Base-by-base conservation (phyloP, 73 alveolate species). In the Tetrahymena malaccensis region DNA sequence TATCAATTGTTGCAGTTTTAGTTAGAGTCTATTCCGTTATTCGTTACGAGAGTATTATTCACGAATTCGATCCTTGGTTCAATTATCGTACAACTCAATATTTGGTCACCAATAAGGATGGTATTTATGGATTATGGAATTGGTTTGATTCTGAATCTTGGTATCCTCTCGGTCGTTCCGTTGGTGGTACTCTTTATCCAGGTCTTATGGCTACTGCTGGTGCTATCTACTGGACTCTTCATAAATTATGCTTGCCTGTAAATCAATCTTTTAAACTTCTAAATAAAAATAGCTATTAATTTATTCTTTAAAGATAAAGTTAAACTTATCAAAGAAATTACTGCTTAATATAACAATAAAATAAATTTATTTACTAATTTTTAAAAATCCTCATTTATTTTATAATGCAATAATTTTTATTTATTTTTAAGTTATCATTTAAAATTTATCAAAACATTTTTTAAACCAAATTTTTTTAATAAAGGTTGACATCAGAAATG, bases 51-150 rank as follows among this genome's bases (percentile, higher is more conserved):
- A 96, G 98, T 33, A 98, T 98, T 94, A 99, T 99, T 94, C 99
- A 99, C 97, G 99, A 99, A 97, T 99, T 99, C 96, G 99, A 99
- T 95, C 99, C 99, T 6, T 99, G 99, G 99, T 99, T 99, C 97
- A 99, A 99, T 96, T 99, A 94, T 96, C 97, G 99, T 56, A 98
- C 99, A 27, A 99, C 99, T 19, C 96, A 98, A 97, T 98, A 97
- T 96, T 96, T 99, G 37, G 97, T 95, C 22, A 70, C 89, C 34
- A 98, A 98, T 43, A 97, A 98, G 94, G 99, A 99, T 93, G 99
- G 99, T 6, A 97, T 98, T 94, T 99, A 99, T 94, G 98, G 98
- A 34, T 98, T 99, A 96, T 99, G 99, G 99, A 99, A 99, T 96
- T 99, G 99, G 99, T 99, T 97, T 96, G 99, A 99, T 96, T 96